Percentiles rank a stretch among this genome's conserved stretches.
Conservation (phyloP, 75 land plant genomes). For the Picea glauca region DNA sequence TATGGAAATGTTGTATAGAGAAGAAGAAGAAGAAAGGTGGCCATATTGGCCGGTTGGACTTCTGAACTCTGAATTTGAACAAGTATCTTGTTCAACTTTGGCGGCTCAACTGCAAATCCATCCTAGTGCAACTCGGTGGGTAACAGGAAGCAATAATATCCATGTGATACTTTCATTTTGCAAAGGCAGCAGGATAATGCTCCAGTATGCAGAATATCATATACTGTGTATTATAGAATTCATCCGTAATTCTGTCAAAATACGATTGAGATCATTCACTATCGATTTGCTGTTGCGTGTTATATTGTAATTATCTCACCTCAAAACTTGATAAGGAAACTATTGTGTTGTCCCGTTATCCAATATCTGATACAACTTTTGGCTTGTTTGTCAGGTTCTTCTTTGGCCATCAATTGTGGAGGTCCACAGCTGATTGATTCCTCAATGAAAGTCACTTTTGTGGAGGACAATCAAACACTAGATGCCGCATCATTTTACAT, state of each 20-base stretch:
- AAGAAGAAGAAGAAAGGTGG: too few relatives aligned
- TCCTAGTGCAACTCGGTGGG: too few relatives aligned
- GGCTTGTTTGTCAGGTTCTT: neutral
- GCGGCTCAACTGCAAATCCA: too few relatives aligned
- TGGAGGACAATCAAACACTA: conserved; percentile 1
- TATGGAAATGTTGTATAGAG: too few relatives aligned
- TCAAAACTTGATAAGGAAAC: neutral
- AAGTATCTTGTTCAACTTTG: too few relatives aligned
- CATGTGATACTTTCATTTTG: too few relatives aligned
- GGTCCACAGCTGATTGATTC: neutral
- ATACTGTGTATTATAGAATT: neutral
- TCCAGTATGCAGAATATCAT: neutral
- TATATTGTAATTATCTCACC: neutral
- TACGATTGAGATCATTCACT: neutral
- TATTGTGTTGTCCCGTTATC: neutral
- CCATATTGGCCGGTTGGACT: too few relatives aligned
- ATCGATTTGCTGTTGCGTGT: neutral
- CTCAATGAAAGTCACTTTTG: neutral
- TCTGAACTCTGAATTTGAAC: too few relatives aligned
- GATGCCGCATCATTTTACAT: neutral
- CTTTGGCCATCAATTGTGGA: conserved; percentile 21
- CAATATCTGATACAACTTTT: neutral
- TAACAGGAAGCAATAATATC: too few relatives aligned
- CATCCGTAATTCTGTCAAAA: neutral
- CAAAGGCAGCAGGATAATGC: too few relatives aligned